These are phyloP conservation scores for Beauveria sp. DNA, from an alignment of 2,329 filamentous ascomycete species.

Conservation along the genomic window DNA sequence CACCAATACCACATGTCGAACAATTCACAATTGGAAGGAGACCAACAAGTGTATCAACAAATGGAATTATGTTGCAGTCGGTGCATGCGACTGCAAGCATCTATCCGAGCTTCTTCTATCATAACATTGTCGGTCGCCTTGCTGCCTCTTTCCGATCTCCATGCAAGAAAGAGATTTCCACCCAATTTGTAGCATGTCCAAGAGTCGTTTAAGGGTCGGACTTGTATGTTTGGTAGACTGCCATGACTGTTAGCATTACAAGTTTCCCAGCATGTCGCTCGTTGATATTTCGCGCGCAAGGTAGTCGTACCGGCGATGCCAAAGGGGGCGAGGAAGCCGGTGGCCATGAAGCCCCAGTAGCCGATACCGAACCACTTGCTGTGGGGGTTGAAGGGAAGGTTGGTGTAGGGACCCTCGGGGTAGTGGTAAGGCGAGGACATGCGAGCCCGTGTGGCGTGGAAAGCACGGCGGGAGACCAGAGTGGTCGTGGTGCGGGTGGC, in stretches of 20 bases:
- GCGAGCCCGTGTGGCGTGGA: conserved; percentile 83
- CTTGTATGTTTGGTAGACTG: conserved; percentile 44
- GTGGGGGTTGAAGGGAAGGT: conserved; percentile 95
- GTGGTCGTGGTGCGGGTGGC: conserved; percentile 56
- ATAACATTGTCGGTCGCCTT: conserved; percentile 1
- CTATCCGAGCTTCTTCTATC: conserved; percentile 12
- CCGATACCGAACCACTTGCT: conserved; percentile 74
- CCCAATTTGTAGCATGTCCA: background rate
- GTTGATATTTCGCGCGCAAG: conserved; percentile 17
- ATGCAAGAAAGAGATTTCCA: background rate
- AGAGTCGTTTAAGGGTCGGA: conserved; percentile 25
- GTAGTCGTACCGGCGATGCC: conserved; percentile 45
- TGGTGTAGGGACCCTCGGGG: conserved; percentile 88
- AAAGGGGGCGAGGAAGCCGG: conserved; percentile 55
- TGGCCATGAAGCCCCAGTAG: conserved; percentile 67
- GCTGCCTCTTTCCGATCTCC: background rate
- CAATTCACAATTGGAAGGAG: background rate
- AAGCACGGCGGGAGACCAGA: conserved; percentile 79
- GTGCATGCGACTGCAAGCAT: conserved; percentile 10
- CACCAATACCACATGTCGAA: background rate
- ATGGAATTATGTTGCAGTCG: conserved; percentile 13
- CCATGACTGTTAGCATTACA: conserved; percentile 15
- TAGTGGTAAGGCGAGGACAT: conserved; percentile 94
- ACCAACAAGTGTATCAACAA: conserved; percentile 1
- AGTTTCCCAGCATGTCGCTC: background rate